Percentiles rank a stretch among this genome's conserved stretches.
These are phyloP conservation scores for Leccinum pachyderme DNA, from an alignment of 1,284 basidiomycete genomes.

Conservation along the genomic window DNA sequence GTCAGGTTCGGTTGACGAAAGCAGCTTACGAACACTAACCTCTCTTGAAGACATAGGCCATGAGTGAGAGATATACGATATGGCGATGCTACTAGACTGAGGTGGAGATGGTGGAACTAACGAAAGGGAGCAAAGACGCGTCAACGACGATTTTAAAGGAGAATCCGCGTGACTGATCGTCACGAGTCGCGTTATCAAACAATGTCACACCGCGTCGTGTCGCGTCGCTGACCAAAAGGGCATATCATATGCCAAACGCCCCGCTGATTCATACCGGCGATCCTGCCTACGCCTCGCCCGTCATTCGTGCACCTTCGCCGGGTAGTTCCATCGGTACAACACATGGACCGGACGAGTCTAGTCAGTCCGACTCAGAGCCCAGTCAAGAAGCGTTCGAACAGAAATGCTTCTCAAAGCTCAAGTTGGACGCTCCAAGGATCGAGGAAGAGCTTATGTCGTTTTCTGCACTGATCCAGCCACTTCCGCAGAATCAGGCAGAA, in stretches of 20 bases:
- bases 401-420: constrained; percentile 48
- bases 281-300: constrained; percentile 60
- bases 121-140: constrained; percentile 31
- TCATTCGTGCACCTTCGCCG: constrained; percentile 66
- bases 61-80: constrained; percentile 24
- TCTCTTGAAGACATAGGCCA: constrained; percentile 76
- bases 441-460: constrained; percentile 31
- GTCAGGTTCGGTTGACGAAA: constrained; percentile 8
- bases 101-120: constrained; percentile 34
- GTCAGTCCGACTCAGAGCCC: constrained; percentile 53
- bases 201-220: constrained; percentile 33
- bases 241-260: constrained; percentile 25
- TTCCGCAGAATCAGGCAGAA: constrained; percentile 29
- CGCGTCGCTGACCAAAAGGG: neutral
- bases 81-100: constrained; percentile 4
- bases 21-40: constrained; percentile 42
- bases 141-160: constrained; percentile 29
- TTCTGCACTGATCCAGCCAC: constrained; percentile 25
- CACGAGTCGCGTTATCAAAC: constrained; percentile 31
- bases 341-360: constrained; percentile 61
- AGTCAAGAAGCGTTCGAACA: constrained; percentile 48
- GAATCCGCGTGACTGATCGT: constrained; percentile 28
- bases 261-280: constrained; percentile 34
- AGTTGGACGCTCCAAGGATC: constrained; percentile 30
- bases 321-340: constrained; percentile 69